Evolutionary conservation across 257 asterid genomes (phyloP).

Genomic region (Linaria vulgaris): DNA sequence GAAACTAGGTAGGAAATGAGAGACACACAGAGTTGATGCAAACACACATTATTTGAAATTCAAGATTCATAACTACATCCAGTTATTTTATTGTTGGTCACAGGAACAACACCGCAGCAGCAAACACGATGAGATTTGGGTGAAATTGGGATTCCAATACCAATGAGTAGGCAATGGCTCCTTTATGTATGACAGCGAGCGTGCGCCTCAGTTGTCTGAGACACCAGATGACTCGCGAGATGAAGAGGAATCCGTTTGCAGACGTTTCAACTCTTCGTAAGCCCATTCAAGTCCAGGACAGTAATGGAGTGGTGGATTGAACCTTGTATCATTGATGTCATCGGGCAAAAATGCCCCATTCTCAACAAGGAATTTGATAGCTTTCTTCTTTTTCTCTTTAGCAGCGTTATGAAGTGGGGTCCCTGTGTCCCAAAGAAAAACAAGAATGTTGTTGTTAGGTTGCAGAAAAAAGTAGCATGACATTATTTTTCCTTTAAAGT

Average conservation of each 20-base stretch:
- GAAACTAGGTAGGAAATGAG: too few species aligned
- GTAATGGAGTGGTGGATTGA: conserved; percentile 95
- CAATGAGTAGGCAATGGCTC: too few species aligned
- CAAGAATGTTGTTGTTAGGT: background rate
- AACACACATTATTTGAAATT: too few species aligned
- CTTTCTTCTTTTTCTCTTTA: conserved; percentile 80
- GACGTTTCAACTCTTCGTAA: conserved; percentile 77
- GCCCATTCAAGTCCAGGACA: conserved; percentile 99
- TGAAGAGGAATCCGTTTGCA: conserved; percentile 60
- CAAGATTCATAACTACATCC: too few species aligned
- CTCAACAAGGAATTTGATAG: conserved; percentile 72
- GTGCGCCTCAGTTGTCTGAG: conserved; percentile 64
- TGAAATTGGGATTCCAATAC: too few species aligned
- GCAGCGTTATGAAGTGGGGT: conserved; percentile 98
- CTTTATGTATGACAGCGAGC: too few species aligned
- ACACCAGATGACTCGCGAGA: conserved; percentile 73
- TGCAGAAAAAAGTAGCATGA: background rate
- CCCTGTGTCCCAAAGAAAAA: conserved; percentile 55
- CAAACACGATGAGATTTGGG: too few species aligned
- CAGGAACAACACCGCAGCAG: too few species aligned
- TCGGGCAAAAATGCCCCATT: conserved; percentile 94
- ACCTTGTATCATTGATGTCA: conserved; percentile 83
- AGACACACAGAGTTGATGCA: too few species aligned
- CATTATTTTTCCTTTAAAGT: background rate
- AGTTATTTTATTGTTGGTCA: too few species aligned